Conservation (phyloP, 805 yeast genomes). For the Phaffomyces antillensis region DNA sequence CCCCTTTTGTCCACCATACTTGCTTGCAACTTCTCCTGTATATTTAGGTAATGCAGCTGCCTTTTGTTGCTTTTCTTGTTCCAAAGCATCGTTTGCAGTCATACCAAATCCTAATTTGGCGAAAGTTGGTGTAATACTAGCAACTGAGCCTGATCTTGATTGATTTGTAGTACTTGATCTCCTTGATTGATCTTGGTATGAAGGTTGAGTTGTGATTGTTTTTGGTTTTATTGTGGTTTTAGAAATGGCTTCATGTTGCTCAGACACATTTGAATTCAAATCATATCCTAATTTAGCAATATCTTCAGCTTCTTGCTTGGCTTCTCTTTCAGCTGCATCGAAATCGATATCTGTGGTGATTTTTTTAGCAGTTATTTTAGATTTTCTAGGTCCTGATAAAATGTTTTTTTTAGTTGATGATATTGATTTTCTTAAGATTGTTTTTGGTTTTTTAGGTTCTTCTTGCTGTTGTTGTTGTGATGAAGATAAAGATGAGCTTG, state of each 20-base stretch:
- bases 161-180: conserved; percentile 6
- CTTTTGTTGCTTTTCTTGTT: conserved; percentile 34
- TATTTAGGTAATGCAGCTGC: conserved; percentile 52
- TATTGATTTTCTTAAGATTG: conserved; percentile 25
- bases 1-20: conserved; percentile 86
- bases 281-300: conserved; percentile 36
- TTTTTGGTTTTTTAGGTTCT: conserved; percentile 20
- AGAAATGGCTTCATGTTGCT: conserved; percentile 6
- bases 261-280: conserved; percentile 23
- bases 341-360: conserved; percentile 50
- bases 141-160: conserved; percentile 22
- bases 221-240: conserved; percentile 15
- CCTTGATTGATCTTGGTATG: conserved; percentile 4
- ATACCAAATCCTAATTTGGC: conserved; percentile 89
- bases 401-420: conserved; percentile 31
- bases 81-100: conserved; percentile 56
- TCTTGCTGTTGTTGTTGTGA: background rate
- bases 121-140: conserved; percentile 56
- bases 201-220: conserved; percentile 19
- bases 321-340: conserved; percentile 68
- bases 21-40: conserved; percentile 67
- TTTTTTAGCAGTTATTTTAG: conserved; percentile 55
- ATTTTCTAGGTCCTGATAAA: conserved; percentile 48
- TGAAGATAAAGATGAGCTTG: conserved; percentile 5
- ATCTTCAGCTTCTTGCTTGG: conserved; percentile 75